Evolutionary conservation across 2,329 filamentous ascomycete genomes (phyloP).

Genomic region (Colletotrichum lindemuthianum): DNA sequence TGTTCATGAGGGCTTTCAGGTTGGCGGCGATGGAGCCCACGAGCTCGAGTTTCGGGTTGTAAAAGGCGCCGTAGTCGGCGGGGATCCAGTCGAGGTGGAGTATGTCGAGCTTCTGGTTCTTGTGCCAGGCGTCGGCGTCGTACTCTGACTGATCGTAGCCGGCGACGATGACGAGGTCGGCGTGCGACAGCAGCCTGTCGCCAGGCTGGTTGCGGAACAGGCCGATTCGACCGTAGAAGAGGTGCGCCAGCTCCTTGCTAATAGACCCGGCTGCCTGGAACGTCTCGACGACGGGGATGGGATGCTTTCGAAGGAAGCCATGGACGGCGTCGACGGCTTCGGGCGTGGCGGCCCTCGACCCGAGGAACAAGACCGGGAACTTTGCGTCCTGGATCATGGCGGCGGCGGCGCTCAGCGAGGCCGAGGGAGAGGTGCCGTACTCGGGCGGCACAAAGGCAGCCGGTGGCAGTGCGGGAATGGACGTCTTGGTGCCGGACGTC

Average conservation of each 20-base stretch:
- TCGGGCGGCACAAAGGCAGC: constrained; percentile 51
- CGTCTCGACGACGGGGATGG: constrained; percentile 59
- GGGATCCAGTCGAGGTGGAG: constrained; percentile 56
- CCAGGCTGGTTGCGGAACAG: constrained; percentile 60
- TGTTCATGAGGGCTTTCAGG: constrained; percentile 47
- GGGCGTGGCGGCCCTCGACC: constrained; percentile 52
- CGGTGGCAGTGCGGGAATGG: constrained; percentile 49
- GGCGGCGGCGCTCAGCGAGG: constrained; percentile 46
- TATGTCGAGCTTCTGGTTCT: constrained; percentile 40
- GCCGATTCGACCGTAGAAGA: constrained; percentile 58
- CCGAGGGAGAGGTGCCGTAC: constrained; percentile 50
- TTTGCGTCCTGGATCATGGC: constrained; percentile 46
- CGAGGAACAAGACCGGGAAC: constrained; percentile 56
- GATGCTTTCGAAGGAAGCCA: constrained; percentile 50
- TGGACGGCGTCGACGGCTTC: constrained; percentile 53
- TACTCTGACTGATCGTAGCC: constrained; percentile 61
- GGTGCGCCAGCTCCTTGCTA: constrained; percentile 51
- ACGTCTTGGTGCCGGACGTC: constrained; percentile 46
- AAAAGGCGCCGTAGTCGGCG: constrained; percentile 52
- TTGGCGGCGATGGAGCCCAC: constrained; percentile 54
- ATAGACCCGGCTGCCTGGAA: constrained; percentile 61
- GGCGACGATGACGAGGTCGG: constrained; percentile 46
- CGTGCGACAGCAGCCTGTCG: constrained; percentile 52
- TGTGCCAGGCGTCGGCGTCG: constrained; percentile 57
- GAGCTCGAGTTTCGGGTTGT: constrained; percentile 53